Percentiles rank a stretch among this genome's conserved stretches.
Conservation (phyloP, 495 filamentous ascomycete species). For the Cladorrhinum samala region DNA sequence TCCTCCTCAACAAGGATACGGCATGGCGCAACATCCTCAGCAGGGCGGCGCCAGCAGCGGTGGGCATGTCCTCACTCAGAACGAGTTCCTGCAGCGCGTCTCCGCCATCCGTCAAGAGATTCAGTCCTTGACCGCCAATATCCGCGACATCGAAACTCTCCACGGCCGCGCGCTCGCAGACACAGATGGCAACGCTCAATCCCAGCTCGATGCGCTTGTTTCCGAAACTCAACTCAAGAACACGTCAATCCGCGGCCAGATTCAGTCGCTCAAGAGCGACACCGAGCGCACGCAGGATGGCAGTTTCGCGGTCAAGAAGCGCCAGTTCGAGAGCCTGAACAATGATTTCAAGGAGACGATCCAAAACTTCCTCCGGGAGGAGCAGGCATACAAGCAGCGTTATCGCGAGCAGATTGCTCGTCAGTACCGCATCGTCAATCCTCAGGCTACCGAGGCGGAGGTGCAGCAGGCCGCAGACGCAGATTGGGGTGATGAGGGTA, state of each 20-base stretch:
- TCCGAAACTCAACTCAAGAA: constrained; percentile 61
- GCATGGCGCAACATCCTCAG: constrained; percentile 20
- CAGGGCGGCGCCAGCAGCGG: too few relatives aligned
- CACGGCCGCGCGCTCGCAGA: constrained; percentile 56
- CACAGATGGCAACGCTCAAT: constrained; percentile 41
- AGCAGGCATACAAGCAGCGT: constrained; percentile 55
- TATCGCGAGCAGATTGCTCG: constrained; percentile 66
- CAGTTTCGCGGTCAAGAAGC: constrained; percentile 49
- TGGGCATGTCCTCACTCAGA: constrained; percentile 39
- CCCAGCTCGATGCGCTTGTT: constrained; percentile 53
- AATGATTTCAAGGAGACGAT: constrained; percentile 57
- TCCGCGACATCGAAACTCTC: constrained; percentile 51
- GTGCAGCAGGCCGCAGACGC: constrained; percentile 56
- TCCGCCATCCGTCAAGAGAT: constrained; percentile 53
- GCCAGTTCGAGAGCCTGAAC: constrained; percentile 60
- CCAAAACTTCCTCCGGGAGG: constrained; percentile 57
- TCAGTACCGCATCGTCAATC: constrained; percentile 72
- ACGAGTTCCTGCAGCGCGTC: constrained; percentile 57
- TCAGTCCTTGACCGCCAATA: constrained; percentile 45
- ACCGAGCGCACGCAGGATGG: constrained; percentile 50
- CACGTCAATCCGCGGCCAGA: constrained; percentile 58
- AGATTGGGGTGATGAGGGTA: constrained; percentile 67
- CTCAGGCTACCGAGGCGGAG: constrained; percentile 59
- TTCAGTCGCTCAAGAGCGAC: constrained; percentile 61
- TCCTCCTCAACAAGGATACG: constrained; percentile 10